Percentiles rank a stretch among this genome's conserved stretches.
Conservation (phyloP, 768 basidiomycete genomes). For the Chiua virens region DNA sequence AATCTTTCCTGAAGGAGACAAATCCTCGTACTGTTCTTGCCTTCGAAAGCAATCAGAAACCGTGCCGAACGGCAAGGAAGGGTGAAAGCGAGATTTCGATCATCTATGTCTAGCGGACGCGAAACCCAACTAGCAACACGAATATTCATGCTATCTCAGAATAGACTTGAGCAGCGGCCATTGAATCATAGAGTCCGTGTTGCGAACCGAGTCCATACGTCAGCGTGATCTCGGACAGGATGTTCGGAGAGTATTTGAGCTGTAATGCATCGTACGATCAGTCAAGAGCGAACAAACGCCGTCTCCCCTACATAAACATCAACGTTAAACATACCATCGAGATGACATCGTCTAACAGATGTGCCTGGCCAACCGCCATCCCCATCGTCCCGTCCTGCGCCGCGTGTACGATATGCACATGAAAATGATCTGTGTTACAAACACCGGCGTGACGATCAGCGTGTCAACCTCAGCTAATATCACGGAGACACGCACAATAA, state of each 20-base stretch:
- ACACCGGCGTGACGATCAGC: not conserved
- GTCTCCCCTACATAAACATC: not conserved
- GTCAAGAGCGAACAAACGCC: not conserved
- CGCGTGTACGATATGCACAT: constrained; percentile 87
- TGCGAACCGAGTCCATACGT: constrained; percentile 84
- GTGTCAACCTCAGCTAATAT: not conserved
- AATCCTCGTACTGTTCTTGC: no score
- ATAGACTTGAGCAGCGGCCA: constrained; percentile 39
- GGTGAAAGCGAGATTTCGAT: no score
- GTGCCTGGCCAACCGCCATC: constrained; percentile 86
- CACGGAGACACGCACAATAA: constrained; percentile 71
- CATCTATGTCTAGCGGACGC: no score
- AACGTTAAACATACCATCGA: constrained; percentile 58
- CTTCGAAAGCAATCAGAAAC: no score
- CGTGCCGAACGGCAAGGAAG: no score
- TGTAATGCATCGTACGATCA: constrained; percentile 34
- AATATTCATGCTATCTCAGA: not conserved
- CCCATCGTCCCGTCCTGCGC: constrained; percentile 59
- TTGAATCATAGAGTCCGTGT: constrained; percentile 61
- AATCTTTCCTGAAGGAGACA: no score
- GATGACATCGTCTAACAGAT: constrained; percentile 90
- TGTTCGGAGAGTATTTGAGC: constrained; percentile 58
- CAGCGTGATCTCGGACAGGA: constrained; percentile 71
- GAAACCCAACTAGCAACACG: no score
- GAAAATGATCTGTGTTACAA: constrained; percentile 76